These are phyloP conservation scores for Fusarium lateritium DNA, from an alignment of 2,329 filamentous ascomycete species.

Conservation along the genomic window DNA sequence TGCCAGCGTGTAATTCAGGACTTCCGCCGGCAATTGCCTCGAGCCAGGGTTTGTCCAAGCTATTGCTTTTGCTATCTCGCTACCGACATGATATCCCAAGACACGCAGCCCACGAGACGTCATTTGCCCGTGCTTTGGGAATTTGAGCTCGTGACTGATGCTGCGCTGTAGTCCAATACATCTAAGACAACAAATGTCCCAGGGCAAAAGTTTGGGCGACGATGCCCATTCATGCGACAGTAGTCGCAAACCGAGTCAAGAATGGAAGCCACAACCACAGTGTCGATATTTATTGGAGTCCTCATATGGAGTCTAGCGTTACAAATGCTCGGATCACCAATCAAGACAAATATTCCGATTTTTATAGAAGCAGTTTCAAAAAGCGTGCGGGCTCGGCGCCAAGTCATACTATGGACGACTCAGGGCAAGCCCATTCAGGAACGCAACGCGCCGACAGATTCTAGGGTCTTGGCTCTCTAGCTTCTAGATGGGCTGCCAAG, in stretches of 20 bases:
- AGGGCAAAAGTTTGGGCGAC: neutral
- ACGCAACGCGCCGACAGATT: constrained; percentile 16
- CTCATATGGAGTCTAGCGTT: neutral
- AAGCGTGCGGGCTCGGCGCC: constrained; percentile 30
- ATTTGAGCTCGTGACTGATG: too few relatives aligned
- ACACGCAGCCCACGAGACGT: constrained; percentile 15
- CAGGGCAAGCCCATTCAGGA: constrained; percentile 17
- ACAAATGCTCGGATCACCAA: constrained; percentile 17
- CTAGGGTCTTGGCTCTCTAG: constrained; percentile 37
- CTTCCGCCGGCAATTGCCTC: constrained; percentile 11
- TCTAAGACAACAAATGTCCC: constrained; percentile 14
- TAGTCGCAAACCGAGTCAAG: neutral
- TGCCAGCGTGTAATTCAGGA: constrained; percentile 12
- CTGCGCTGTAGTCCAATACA: neutral
- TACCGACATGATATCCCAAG: constrained; percentile 1
- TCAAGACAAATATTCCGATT: neutral
- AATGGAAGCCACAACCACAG: neutral
- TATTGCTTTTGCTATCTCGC: constrained; percentile 21
- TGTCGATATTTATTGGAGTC: constrained; percentile 3
- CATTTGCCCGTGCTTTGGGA: constrained; percentile 13
- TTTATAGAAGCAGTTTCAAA: constrained; percentile 17
- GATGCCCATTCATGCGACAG: neutral
- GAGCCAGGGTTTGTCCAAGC: constrained; percentile 15
- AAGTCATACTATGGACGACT: constrained; percentile 36
- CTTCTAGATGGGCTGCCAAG: constrained; percentile 37